phyloP scores from a whole-genome alignment of 148 eudicot genomes.

The Camellia lanceoleosa region DNA sequence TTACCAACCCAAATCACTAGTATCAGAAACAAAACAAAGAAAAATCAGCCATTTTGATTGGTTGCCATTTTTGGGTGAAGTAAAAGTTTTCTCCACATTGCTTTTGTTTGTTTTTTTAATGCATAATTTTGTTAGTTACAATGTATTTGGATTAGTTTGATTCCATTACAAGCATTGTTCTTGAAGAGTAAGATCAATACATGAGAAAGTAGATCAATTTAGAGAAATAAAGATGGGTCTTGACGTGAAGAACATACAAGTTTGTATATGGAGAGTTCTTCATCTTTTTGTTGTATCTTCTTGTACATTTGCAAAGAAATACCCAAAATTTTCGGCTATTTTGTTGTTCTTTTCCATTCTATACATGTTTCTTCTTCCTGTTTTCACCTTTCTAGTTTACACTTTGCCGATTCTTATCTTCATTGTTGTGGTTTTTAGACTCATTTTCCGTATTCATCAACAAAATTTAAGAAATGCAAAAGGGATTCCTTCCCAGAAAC shows the following conservation, averaged over 20 bases:
- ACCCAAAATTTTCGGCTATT: slow-evolving; percentile 42
- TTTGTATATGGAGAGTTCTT: slow-evolving; percentile 31
- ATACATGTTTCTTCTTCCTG: slow-evolving; percentile 48
- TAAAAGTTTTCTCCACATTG: neutral
- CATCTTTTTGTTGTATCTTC: slow-evolving; percentile 33
- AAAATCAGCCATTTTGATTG: slow-evolving; percentile 15
- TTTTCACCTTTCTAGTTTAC: slow-evolving; percentile 51
- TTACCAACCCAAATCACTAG: slow-evolving; percentile 5
- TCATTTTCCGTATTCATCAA: slow-evolving; percentile 8
- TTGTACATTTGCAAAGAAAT: slow-evolving; percentile 32
- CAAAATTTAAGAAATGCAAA: slow-evolving; percentile 15
- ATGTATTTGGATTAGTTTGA: slow-evolving; percentile 9
- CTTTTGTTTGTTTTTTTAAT: neutral
- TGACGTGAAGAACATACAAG: slow-evolving; percentile 51
- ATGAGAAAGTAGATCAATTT: slow-evolving; percentile 12
- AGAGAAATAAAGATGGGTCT: slow-evolving; percentile 43
- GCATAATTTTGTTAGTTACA: no score
- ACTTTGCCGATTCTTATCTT: slow-evolving; percentile 42
- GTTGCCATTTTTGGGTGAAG: slow-evolving; percentile 7
- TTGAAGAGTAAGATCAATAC: neutral
- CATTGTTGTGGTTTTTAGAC: slow-evolving; percentile 32
- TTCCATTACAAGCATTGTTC: slow-evolving; percentile 10
- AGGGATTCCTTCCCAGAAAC: slow-evolving; percentile 20
- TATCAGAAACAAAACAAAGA: neutral
- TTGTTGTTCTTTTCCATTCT: slow-evolving; percentile 40